Base-by-base conservation (phyloP, 106 monocot genomes). In the Ottelia alismoides region DNA sequence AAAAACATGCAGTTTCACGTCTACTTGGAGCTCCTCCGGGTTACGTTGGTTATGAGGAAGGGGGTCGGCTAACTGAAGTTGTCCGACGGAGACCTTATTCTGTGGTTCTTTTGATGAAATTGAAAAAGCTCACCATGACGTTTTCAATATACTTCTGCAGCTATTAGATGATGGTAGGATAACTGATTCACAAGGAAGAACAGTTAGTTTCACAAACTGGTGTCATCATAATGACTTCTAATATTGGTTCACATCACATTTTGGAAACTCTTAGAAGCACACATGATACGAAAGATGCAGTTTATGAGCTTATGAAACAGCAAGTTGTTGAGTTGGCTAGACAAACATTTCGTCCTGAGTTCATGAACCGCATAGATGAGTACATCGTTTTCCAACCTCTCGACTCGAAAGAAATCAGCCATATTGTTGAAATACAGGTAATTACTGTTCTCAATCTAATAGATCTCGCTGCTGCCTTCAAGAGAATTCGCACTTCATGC, bases 301-400 rank as follows among this genome's bases (percentile, higher is more conserved):
- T 94, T 6, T 88, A 88, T 67, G 80, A 94, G 29, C 23, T 88
- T 27, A 88, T 94, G 94, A 94, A 81, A 67, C 77, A 62, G 43
- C 84, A 78, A 32, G 88, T 88, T 11, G 27, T 88, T 11, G 81
- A 88, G 43, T 63, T 93, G 50, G 87, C 88, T 0, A 71, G 81
- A 54, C 69, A 78, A 27, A 84, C 88, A 44, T 94, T 94, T 27
- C 74, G 84, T 2, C 93, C 93, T 12, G 93, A 94, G 47, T 94
- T 94, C 60, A 81, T 94, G 88, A 94, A 94, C 57, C 40, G 88
- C 20, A 72, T 94, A 9, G 93, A 94, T 66, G 93, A 88, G 48
- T 94, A 88, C 64, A 93, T 93, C 52, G 93, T 93, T 27, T 93
- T 93, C 72, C 87, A 93, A 56, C 83, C 93, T 17, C 75, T 93